These are phyloP conservation scores for Paramecium primaurelia DNA, from an alignment of 73 alveolate species.

Conservation along the genomic window DNA sequence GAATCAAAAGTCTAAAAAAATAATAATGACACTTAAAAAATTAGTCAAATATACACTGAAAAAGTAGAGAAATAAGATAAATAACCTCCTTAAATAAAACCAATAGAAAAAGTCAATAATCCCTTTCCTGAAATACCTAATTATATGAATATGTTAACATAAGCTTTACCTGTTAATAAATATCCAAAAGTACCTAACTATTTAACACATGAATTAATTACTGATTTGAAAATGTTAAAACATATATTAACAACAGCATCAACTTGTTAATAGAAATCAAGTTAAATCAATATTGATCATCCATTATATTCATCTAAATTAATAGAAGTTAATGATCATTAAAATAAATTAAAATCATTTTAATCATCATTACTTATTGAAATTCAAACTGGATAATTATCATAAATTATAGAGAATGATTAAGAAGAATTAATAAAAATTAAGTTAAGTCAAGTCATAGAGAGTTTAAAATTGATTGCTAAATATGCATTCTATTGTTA, in stretches of 20 bases:
- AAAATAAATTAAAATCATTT: background rate
- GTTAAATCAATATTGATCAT: background rate
- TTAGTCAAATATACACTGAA: background rate
- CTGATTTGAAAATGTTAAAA: background rate
- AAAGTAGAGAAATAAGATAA: background rate
- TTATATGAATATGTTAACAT: background rate
- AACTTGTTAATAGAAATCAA: background rate
- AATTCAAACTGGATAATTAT: background rate
- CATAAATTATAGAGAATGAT: background rate
- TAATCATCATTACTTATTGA: background rate
- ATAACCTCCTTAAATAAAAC: background rate
- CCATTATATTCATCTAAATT: background rate
- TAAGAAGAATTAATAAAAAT: background rate
- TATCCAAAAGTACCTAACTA: background rate
- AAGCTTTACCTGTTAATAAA: background rate
- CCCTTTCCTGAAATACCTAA: background rate
- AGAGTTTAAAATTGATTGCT: background rate
- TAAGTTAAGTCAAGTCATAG: background rate
- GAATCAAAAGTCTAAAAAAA: background rate
- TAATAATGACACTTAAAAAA: background rate
- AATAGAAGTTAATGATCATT: background rate
- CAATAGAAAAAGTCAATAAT: background rate
- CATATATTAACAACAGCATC: background rate
- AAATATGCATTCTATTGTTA: conserved; percentile 8
- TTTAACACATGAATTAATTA: background rate